Evolutionary conservation across 2,329 filamentous ascomycete genomes (phyloP).

Genomic region (Drechslerella coelobrocha): DNA sequence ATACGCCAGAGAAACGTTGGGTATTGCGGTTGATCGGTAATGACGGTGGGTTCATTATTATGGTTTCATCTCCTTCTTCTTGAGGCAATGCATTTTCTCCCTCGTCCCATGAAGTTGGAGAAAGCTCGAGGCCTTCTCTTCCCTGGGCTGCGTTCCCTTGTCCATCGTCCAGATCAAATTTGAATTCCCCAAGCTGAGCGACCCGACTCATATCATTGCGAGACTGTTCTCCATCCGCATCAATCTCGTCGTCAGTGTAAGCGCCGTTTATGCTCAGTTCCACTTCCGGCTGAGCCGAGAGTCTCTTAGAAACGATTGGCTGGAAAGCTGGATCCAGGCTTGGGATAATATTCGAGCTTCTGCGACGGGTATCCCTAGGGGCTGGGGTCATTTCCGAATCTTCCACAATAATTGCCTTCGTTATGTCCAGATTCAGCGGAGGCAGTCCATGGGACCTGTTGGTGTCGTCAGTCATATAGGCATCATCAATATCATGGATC

Average conservation of each 20-base stretch:
- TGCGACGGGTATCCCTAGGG: constrained; percentile 31
- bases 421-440: constrained; percentile 38
- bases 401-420: constrained; percentile 33
- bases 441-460: constrained; percentile 37
- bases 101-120: constrained; percentile 45
- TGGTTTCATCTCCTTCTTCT: constrained; percentile 28
- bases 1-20: constrained; percentile 41
- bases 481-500: constrained; percentile 37
- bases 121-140: constrained; percentile 66
- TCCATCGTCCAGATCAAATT: constrained; percentile 70
- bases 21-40: constrained; percentile 27
- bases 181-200: constrained; percentile 81
- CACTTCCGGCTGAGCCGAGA: constrained; percentile 41
- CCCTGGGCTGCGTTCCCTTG: constrained; percentile 72
- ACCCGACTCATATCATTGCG: constrained; percentile 87
- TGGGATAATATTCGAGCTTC: constrained; percentile 47
- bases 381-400: constrained; percentile 44
- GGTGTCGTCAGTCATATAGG: constrained; percentile 40
- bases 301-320: constrained; percentile 39
- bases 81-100: constrained; percentile 28
- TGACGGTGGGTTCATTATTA: constrained; percentile 41
- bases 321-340: constrained; percentile 39
- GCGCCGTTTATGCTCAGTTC: constrained; percentile 61
- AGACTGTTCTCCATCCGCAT: constrained; percentile 74
- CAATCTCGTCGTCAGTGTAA: constrained; percentile 70